A percentile compares a stretch with the other conserved stretches of the same genome.
Evolutionary conservation across 495 filamentous ascomycete genomes (phyloP).

Genomic region (Immersiella caudata): DNA sequence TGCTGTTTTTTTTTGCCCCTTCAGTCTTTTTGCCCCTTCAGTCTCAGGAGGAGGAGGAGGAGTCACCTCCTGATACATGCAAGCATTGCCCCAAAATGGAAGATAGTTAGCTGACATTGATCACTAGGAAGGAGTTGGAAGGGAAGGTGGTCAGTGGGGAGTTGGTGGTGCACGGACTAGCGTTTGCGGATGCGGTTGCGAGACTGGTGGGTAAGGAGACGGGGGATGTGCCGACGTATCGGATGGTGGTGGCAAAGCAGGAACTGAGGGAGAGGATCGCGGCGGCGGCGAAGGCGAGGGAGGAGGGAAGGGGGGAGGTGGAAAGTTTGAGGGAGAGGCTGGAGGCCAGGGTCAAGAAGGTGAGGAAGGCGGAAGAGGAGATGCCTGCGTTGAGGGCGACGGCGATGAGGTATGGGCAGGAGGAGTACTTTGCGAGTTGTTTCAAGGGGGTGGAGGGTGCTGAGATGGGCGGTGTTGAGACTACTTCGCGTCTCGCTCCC

Average conservation of each 20-base stretch:
- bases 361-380: not conserved
- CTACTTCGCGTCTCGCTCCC: too few species aligned
- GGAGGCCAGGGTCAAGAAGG: not conserved
- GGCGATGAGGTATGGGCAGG: constrained; percentile 8
- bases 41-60: too few species aligned
- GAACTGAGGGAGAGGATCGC: not conserved
- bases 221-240: not conserved
- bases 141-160: not conserved
- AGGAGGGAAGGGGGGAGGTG: not conserved
- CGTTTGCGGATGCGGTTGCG: not conserved
- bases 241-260: not conserved
- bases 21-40: too few species aligned
- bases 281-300: not conserved
- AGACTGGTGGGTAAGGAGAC: not conserved
- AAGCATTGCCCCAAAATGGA: too few species aligned
- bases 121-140: not conserved
- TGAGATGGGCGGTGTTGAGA: too few species aligned
- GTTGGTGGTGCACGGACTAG: not conserved
- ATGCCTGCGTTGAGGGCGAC: not conserved
- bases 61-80: too few species aligned
- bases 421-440: not conserved
- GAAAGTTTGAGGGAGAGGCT: not conserved
- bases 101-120: too few species aligned
- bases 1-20: too few species aligned
- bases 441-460: not conserved